Base-by-base conservation (phyloP, 75 land plant species). In the Picea glauca region DNA sequence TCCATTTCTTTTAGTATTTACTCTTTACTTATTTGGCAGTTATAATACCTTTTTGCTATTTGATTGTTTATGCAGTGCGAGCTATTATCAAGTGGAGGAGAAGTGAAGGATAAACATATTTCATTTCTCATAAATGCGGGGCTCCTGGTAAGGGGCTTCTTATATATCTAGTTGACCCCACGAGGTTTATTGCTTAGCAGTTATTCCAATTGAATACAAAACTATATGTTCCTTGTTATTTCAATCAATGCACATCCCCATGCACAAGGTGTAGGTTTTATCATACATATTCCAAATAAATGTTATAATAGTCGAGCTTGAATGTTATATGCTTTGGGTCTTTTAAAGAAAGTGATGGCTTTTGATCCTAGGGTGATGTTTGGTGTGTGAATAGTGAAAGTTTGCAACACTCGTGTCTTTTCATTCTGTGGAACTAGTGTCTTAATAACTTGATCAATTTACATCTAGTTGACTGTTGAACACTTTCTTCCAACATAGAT, bases 111-210 rank as follows among this genome's bases (percentile, higher is more conserved):
- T 77, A 81, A 79, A 13, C 92, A 94, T 73, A 79, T 96, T 33
- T 92, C 99, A 61, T 85, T 92, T 13, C 81, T 96, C 67, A 92
- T 96, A 63, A 96, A 89, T 80, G 91, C 95, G 68, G 99, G 99
- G 56, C 81, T 96, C 40, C 83, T 96, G 85, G 96, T 94, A 77
- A 81, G 94, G 84, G 20, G 56, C 56, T 50, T 11, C 56, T 50
- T 50, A 26, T 50, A 50, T 74, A 4, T 23, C 15, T 75, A 18
- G 75, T 74, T 74, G 58, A 43, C 33, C 21, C 61, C 58, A 74
- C 18, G 18, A 74, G 31, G 38, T 32, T 65, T 50, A 13, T 65
- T 65, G 15, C 33, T 13, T 3, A 43, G 31, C 23, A 23, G 33
- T 6, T 30, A 13, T 26, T 76, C 20, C 59, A 30, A 23, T 56